A percentile compares a stretch with the other conserved stretches of the same genome.
phyloP scores from a whole-genome alignment of 257 asterid genomes.

The Rubia yunnanensis region DNA sequence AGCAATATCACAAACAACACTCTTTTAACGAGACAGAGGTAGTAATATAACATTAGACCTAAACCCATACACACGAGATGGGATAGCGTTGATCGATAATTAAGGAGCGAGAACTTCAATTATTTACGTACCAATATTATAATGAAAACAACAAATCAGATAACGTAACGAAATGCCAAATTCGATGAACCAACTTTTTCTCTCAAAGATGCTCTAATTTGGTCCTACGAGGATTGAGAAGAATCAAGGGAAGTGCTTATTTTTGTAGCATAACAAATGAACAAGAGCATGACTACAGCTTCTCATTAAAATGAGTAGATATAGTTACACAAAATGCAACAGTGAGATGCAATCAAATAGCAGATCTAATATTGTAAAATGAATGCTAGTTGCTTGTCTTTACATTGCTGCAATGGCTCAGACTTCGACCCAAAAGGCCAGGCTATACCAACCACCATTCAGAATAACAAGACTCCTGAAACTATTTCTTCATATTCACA shows the following conservation, averaged over 20 bases:
- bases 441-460: background rate
- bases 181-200: background rate
- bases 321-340: background rate
- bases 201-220: background rate
- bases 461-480: background rate
- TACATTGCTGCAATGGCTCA: background rate
- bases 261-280: background rate
- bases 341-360: background rate
- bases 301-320: background rate
- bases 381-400: background rate
- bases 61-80: background rate
- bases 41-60: background rate
- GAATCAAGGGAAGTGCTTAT: background rate
- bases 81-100: background rate
- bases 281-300: background rate
- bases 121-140: background rate
- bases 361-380: background rate
- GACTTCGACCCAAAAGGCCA: background rate
- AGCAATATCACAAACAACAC: background rate
- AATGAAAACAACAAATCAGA: background rate
- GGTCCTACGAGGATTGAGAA: background rate
- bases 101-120: background rate
- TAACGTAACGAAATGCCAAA: background rate
- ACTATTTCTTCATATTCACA: background rate
- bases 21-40: background rate